Conservation (phyloP, 1,284 basidiomycete genomes). For the Puccinia triticina region DNA sequence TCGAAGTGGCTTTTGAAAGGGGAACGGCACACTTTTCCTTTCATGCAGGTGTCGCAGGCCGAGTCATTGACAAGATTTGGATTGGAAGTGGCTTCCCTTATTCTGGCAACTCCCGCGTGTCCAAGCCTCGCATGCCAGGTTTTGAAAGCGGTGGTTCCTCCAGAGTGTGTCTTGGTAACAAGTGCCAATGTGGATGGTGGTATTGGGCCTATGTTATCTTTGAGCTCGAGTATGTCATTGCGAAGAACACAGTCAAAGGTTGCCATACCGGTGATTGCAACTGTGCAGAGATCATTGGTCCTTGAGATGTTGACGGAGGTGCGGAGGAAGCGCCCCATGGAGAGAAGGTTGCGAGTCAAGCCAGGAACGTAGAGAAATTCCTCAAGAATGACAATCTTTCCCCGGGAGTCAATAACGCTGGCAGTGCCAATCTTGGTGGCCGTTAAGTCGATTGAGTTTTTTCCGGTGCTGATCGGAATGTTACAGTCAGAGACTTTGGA, state of each 20-base stretch:
- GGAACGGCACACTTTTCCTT: too few relatives aligned
- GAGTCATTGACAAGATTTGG: background rate
- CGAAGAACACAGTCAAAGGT: background rate
- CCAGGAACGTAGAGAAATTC: background rate
- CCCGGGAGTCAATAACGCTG: background rate
- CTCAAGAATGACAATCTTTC: background rate
- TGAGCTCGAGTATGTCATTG: background rate
- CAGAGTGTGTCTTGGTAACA: too few relatives aligned
- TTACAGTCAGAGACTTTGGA: background rate
- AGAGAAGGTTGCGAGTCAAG: background rate
- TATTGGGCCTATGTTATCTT: too few relatives aligned
- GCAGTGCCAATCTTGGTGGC: too few relatives aligned
- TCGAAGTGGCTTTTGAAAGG: background rate
- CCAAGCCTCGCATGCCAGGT: background rate
- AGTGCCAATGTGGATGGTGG: too few relatives aligned
- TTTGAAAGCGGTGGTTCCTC: too few relatives aligned
- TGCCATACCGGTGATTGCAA: background rate
- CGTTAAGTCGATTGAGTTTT: too few relatives aligned
- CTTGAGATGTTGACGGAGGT: background rate
- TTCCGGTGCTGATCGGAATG: background rate
- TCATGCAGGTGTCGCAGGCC: too few relatives aligned
- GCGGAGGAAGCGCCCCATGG: too few relatives aligned
- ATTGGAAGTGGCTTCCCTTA: background rate
- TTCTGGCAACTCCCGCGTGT: background rate
- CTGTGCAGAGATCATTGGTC: background rate